Evolutionary conservation across 345 rosid genomes (phyloP).

Genomic region (Syzygium oleosum): DNA sequence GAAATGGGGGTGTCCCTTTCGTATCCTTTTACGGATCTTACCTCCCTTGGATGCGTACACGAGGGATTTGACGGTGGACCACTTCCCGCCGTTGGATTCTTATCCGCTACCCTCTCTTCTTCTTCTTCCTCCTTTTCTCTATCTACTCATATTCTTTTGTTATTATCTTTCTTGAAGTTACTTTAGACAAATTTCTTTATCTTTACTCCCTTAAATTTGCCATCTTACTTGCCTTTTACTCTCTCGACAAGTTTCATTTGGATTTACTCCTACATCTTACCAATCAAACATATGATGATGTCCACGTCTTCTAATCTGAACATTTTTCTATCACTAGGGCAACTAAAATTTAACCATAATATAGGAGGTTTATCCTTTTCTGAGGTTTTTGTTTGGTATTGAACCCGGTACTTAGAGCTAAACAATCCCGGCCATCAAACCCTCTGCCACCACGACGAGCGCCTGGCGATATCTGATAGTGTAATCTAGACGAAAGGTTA

Average conservation of each 20-base stretch:
- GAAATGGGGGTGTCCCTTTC: background rate
- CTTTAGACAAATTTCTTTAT: background rate
- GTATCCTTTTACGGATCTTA: background rate
- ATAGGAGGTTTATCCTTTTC: background rate
- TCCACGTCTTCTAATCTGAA: background rate
- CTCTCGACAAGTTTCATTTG: background rate
- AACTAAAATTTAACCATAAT: background rate
- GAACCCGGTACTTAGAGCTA: background rate
- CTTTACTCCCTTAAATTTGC: background rate
- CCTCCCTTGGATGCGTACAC: background rate
- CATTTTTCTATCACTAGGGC: background rate
- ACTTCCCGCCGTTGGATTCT: background rate
- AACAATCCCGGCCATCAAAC: fast-evolving
- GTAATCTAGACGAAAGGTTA: background rate
- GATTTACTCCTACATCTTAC: background rate
- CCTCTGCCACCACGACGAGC: fast-evolving
- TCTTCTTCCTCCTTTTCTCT: background rate
- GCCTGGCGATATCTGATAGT: background rate
- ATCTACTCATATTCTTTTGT: background rate
- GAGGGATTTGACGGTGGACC: background rate
- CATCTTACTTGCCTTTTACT: background rate
- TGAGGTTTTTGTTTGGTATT: background rate
- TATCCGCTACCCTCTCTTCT: background rate
- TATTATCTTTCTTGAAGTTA: background rate
- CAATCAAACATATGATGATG: background rate